phyloP scores from a whole-genome alignment of 768 basidiomycete genomes.

The Cystobasidium onofrii region DNA sequence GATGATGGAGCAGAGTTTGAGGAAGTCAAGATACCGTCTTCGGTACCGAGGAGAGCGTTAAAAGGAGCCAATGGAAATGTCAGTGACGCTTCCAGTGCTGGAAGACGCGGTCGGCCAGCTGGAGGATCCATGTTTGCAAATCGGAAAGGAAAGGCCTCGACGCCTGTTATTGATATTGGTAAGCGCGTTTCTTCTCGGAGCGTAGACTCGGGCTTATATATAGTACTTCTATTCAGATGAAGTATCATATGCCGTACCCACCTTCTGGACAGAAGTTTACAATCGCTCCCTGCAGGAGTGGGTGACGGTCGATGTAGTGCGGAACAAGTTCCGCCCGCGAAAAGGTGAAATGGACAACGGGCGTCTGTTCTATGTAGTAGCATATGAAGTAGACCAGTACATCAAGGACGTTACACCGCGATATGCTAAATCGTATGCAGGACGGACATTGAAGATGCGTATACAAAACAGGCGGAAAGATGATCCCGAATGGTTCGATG shows the following conservation, averaged over 20 bases:
- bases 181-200: not conserved
- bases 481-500: slow-evolving; percentile 69
- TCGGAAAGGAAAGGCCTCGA: not conserved
- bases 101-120: slow-evolving; percentile 30
- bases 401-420: slow-evolving; percentile 83
- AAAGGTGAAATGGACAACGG: slow-evolving; percentile 50
- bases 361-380: slow-evolving; percentile 84
- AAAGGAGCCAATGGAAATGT: slow-evolving; percentile 34
- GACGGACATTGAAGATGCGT: slow-evolving; percentile 53
- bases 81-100: slow-evolving; percentile 33
- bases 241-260: slow-evolving; percentile 54
- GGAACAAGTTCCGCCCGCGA: slow-evolving; percentile 60
- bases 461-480: slow-evolving; percentile 50
- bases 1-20: slow-evolving; percentile 38
- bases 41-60: slow-evolving; percentile 29
- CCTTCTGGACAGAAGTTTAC: slow-evolving; percentile 96
- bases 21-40: slow-evolving; percentile 35
- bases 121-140: slow-evolving; percentile 12
- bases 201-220: too few species aligned
- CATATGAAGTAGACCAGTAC: slow-evolving; percentile 59
- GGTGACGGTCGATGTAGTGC: slow-evolving; percentile 85
- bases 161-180: slow-evolving; percentile 16
- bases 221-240: slow-evolving; percentile 17
- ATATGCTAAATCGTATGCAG: slow-evolving; percentile 71
- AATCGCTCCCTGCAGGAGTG: slow-evolving; percentile 82